phyloP scores from a whole-genome alignment of 2,329 filamentous ascomycete genomes.

The Fusarium xylarioides region DNA sequence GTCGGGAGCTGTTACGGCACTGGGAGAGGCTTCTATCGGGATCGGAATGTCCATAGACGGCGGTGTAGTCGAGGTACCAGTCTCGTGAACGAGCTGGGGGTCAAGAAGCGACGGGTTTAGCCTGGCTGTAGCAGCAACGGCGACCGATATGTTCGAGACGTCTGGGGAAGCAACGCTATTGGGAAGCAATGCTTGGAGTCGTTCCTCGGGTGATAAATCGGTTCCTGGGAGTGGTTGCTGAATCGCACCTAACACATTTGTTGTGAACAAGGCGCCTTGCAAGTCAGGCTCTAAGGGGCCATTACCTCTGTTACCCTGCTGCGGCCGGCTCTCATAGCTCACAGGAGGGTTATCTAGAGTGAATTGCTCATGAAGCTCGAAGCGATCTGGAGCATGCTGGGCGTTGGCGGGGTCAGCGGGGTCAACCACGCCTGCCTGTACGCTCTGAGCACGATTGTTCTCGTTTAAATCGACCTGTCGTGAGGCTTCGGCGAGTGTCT shows the following conservation, averaged over 20 bases:
- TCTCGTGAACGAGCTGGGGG: constrained; percentile 54
- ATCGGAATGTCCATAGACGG: constrained; percentile 38
- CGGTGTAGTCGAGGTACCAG: constrained; percentile 44
- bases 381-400: constrained; percentile 48
- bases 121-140: constrained; percentile 65
- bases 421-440: constrained; percentile 42
- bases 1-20: constrained; percentile 37
- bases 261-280: constrained; percentile 14
- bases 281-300: neutral
- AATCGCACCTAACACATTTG: constrained; percentile 20
- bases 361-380: constrained; percentile 68
- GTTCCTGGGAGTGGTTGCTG: constrained; percentile 41
- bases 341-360: constrained; percentile 65
- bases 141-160: constrained; percentile 62
- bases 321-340: constrained; percentile 54
- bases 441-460: constrained; percentile 63
- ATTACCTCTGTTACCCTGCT: constrained; percentile 42
- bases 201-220: constrained; percentile 59
- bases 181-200: constrained; percentile 58
- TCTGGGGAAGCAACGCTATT: constrained; percentile 52
- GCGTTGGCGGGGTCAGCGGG: constrained; percentile 38
- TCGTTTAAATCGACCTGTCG: constrained; percentile 76
- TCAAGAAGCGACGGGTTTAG: constrained; percentile 65
- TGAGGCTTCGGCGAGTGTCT: constrained; percentile 89
- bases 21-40: constrained; percentile 35